Evolutionary conservation across 1,284 basidiomycete genomes (phyloP).

Genomic region (Rhizoctonia solani): DNA sequence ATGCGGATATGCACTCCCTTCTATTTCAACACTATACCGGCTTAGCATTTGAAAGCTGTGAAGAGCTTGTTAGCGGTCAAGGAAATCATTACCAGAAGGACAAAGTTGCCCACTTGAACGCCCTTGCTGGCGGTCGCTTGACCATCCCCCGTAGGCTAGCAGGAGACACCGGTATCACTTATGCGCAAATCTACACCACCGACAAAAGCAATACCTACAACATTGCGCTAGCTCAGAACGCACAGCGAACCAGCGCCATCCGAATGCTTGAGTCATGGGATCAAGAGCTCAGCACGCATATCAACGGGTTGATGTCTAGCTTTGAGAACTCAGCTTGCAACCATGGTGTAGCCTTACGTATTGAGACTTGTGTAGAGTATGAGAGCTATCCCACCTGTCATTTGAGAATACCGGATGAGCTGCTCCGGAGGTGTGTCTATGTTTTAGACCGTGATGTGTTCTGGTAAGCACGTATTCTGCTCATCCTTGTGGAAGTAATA

Average conservation of each 20-base stretch:
- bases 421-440: not conserved
- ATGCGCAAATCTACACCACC: slow-evolving; percentile 12
- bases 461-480: not conserved
- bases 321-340: not conserved
- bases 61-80: not conserved
- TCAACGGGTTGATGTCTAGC: not conserved
- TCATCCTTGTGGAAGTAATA: too few species aligned
- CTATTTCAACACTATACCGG: not conserved
- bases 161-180: not conserved
- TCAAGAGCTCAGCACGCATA: not conserved
- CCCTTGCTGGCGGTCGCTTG: not conserved
- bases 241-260: not conserved
- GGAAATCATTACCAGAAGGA: slow-evolving; percentile 14
- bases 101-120: slow-evolving; percentile 4
- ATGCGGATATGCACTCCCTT: not conserved
- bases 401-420: not conserved
- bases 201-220: slow-evolving; percentile 15
- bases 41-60: not conserved
- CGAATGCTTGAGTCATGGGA: not conserved
- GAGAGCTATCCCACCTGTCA: not conserved
- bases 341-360: not conserved
- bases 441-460: not conserved
- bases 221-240: not conserved
- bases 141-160: not conserved
- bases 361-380: not conserved